Evolutionary conservation across 495 filamentous ascomycete species (phyloP), one percentile per base, ranked within the genome.

Genomic region (Aspergillus haitiensis): DNA sequence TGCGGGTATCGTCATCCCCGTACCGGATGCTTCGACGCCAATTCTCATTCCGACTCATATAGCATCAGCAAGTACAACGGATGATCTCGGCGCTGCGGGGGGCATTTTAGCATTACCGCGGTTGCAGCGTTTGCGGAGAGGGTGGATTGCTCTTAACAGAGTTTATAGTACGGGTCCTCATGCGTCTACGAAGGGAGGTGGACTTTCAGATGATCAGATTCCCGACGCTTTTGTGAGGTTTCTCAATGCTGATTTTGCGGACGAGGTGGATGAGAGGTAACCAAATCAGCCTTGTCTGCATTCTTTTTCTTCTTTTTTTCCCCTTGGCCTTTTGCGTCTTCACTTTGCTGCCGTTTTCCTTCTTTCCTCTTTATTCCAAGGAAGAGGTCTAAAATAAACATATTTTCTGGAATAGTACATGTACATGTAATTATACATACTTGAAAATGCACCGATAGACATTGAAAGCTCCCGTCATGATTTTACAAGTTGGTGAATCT

Each of bases 111-210:
- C 85, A 0, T 64, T 96, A 48, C 88, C 93, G 35, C 85, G 88
- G 63, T 69, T 98, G 69, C 94, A 97, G 74, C 74, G 94, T 55
- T 66, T 96, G 61, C 80, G 92, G 51, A 84, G 94, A 62, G 90
- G 93, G 67, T 98, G 92, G 78, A 92, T 96, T 58, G 80, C 81
- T 40, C 67, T 97, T 67, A 93, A 97, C 63, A 70, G 89, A 33
- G 63, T 63, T 7, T 77, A 76, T 63, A 64, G 75, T 33, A 71
- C 68, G 18, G 64, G 57, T 55, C 68, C 58, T 62, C 69, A 77
- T 65, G 68, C 67, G 21, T 55, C 60, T 18, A 62, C 55, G 13
- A 67, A 68, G 39, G 48, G 45, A n/a, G 72, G 71, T 10, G 63
- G 63, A 1, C 60, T 79, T 54, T 54, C 56, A 13, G 46, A 59